These are phyloP conservation scores for Ambrosiella beaveri DNA, from an alignment of 2,329 filamentous ascomycete species.

Conservation along the genomic window DNA sequence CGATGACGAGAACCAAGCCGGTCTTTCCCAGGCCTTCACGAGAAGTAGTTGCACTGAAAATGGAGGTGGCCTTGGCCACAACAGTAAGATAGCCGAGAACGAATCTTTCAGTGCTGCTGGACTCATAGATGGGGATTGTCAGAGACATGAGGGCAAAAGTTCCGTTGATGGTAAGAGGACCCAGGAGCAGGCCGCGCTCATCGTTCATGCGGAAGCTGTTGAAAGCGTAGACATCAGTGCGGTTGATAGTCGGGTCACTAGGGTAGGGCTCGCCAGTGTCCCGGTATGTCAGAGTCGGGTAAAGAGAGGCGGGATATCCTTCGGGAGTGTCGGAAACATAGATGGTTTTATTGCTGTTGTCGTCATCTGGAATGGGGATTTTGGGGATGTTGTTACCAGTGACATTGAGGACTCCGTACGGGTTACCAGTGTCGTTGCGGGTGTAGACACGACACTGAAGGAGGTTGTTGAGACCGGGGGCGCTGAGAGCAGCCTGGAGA, in stretches of 20 bases:
- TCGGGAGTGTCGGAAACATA: slow-evolving; percentile 41
- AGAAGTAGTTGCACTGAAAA: slow-evolving; percentile 45
- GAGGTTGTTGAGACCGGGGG: slow-evolving; percentile 38
- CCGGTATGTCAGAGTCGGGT: slow-evolving; percentile 60
- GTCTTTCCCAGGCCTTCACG: slow-evolving; percentile 53
- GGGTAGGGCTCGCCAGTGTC: slow-evolving; percentile 26
- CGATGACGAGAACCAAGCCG: slow-evolving; percentile 54
- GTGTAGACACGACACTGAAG: slow-evolving; percentile 61
- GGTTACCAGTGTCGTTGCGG: slow-evolving; percentile 41
- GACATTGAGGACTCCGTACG: slow-evolving; percentile 43
- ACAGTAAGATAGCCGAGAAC: slow-evolving; percentile 74
- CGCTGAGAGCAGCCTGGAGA: slow-evolving; percentile 50
- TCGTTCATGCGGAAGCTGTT: slow-evolving; percentile 33
- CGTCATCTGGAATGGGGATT: slow-evolving; percentile 43
- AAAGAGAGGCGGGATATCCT: slow-evolving; percentile 58
- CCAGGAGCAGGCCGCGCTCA: slow-evolving; percentile 49
- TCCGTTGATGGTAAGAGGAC: slow-evolving; percentile 55
- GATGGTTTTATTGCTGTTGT: slow-evolving; percentile 38
- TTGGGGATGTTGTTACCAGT: slow-evolving; percentile 33
- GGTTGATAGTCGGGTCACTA: slow-evolving; percentile 24
- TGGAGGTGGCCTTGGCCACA: slow-evolving; percentile 48
- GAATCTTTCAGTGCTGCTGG: slow-evolving; percentile 7
- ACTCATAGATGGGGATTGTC: slow-evolving; percentile 53
- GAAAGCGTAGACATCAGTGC: slow-evolving; percentile 19
- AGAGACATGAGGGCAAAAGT: slow-evolving; percentile 63